phyloP scores from a whole-genome alignment of 2,329 filamentous ascomycete species.

The Zymoseptoria brevis region DNA sequence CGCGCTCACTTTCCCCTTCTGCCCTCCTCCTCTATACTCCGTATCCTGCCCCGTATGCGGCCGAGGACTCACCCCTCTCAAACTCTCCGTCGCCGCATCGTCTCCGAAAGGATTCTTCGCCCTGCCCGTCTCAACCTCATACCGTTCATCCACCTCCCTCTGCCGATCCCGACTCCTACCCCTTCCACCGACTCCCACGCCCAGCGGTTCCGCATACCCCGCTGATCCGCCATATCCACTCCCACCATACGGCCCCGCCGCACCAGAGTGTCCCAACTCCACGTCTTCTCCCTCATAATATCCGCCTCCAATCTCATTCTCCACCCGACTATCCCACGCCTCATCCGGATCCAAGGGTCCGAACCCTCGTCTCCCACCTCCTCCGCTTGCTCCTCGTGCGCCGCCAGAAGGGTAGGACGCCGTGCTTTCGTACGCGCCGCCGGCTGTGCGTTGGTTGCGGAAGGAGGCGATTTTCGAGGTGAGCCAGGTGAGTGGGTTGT shows the following conservation, averaged over 20 bases:
- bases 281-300: conserved; percentile 58
- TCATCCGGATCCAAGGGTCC: conserved; percentile 71
- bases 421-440: conserved; percentile 37
- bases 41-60: conserved; percentile 49
- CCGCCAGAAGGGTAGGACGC: conserved; percentile 23
- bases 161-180: conserved; percentile 45
- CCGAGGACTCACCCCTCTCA: conserved; percentile 67
- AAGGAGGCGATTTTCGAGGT: conserved; percentile 57
- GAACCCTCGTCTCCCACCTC: conserved; percentile 44
- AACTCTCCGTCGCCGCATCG: conserved; percentile 53
- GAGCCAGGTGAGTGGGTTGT: conserved; percentile 66
- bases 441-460: conserved; percentile 58
- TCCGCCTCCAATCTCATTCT: conserved; percentile 60
- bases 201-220: conserved; percentile 1
- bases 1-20: conserved; percentile 7
- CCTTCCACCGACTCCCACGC: conserved; percentile 28
- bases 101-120: conserved; percentile 64
- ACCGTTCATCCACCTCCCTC: conserved; percentile 36
- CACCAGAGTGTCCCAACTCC: conserved; percentile 45
- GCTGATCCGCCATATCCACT: conserved; percentile 29
- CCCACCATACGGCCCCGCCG: conserved; percentile 31
- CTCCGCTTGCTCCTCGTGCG: conserved; percentile 10
- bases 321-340: conserved; percentile 76
- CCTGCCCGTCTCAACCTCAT: conserved; percentile 41
- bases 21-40: conserved; percentile 37